These are phyloP conservation scores for Gossypium bickii DNA, from an alignment of 345 rosid genomes.

Conservation along the genomic window DNA sequence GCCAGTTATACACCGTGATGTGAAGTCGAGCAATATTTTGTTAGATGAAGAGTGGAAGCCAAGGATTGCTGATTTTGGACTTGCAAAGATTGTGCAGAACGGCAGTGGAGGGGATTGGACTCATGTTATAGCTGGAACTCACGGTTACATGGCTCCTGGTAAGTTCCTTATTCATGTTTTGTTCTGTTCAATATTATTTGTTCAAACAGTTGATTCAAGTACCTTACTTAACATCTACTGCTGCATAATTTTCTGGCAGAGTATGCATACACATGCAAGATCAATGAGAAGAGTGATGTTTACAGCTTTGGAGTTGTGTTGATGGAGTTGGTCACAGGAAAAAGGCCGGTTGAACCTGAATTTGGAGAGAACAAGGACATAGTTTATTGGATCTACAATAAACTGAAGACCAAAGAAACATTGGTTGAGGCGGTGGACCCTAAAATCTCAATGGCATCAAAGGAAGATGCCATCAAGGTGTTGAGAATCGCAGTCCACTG, in stretches of 20 bases:
- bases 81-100: conserved; percentile 64
- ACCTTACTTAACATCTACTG: not conserved
- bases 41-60: conserved; percentile 82
- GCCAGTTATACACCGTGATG: conserved; percentile 80
- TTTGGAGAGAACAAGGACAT: conserved; percentile 67
- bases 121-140: conserved; percentile 61
- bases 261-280: conserved; percentile 52
- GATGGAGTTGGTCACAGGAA: conserved; percentile 79
- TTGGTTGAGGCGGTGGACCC: conserved; percentile 45
- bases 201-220: not conserved
- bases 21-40: conserved; percentile 82
- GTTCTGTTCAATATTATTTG: not conserved
- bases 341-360: conserved; percentile 56
- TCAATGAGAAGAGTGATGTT: conserved; percentile 76
- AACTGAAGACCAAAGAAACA: conserved; percentile 33
- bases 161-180: conserved; percentile 12
- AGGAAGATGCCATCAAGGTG: conserved; percentile 53
- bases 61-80: conserved; percentile 82
- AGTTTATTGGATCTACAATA: conserved; percentile 54
- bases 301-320: conserved; percentile 88
- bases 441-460: conserved; percentile 32
- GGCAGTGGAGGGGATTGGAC: conserved; percentile 47
- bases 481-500: conserved; percentile 60
- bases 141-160: conserved; percentile 96
- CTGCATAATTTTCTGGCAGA: conserved; percentile 38